Base-by-base conservation (phyloP, 352 stramenopile species). In the Phytophthora foliorum region DNA sequence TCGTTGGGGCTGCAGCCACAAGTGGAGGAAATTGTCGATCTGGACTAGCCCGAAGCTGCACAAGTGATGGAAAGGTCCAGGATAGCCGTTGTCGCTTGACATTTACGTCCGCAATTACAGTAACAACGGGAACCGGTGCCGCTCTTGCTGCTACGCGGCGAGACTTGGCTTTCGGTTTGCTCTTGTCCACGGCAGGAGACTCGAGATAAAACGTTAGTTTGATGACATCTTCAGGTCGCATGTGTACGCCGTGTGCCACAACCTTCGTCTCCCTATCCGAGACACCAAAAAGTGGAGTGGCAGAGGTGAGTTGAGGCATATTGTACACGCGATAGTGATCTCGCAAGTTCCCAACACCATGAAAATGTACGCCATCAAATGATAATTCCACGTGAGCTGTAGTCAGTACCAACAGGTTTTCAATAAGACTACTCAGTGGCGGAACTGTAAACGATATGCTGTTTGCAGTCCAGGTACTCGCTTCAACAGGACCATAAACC, bases 291-390 rank as follows among this genome's bases (percentile, higher is more conserved):
- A 91, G 49, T 7, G 85, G 85, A 3, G 27, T 63, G 9, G 81
- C 77, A 0, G 58, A 85, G n/a, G 71, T 78, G 6, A 93, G 36
- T 11, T 81, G 66, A 2, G 85, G 83, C 19, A 93, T 80, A 32
- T 82, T 89, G 64, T 91, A 91, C 4, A 90, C 74, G 4, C 53
- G 62, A 31, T 88, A 91, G 21, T 82, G 76, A 9, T 77, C 41
- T 29, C 86, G 59, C 3, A 93, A 57, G 25, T 90, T 69, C 3
- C 85, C 81, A 10, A 82, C 60, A 1, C 60, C 51, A 46, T 90
- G 74, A 52, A 89, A 93, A 45, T 78, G 71, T 13, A 57, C 45
- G 6, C 50, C 49, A 56, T 93, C 82, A 48, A 93, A 91, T 0
- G 85, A 90, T 1, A 91, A 4, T 2, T 91, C 82, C 17, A 93